These are phyloP conservation scores for Sugiyamaella lignohabitans DNA, from an alignment of 805 yeast species.

Conservation along the genomic window DNA sequence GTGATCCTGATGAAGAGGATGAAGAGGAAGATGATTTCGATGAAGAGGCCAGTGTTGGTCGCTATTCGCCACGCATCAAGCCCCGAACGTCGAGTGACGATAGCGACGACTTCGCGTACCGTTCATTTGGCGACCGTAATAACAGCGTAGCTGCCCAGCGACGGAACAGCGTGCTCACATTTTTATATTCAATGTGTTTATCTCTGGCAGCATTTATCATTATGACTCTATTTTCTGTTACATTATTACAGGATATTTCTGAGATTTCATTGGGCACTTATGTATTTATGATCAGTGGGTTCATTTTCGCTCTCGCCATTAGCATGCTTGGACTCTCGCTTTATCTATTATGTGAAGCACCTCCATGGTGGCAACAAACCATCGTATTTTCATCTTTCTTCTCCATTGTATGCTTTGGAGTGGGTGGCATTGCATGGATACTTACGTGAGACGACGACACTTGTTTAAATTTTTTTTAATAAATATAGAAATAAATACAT, in stretches of 20 bases:
- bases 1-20: slow-evolving; percentile 18
- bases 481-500: neutral
- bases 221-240: slow-evolving; percentile 40
- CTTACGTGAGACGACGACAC: slow-evolving; percentile 9
- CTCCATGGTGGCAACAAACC: slow-evolving; percentile 38
- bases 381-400: slow-evolving; percentile 40
- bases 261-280: slow-evolving; percentile 25
- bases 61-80: slow-evolving; percentile 8
- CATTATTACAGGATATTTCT: slow-evolving; percentile 30
- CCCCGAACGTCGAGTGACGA: neutral
- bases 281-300: slow-evolving; percentile 36
- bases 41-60: neutral
- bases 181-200: slow-evolving; percentile 39
- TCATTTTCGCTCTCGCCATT: slow-evolving; percentile 38
- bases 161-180: slow-evolving; percentile 40
- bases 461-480: neutral
- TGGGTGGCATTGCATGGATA: slow-evolving; percentile 39
- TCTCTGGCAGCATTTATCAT: slow-evolving; percentile 38
- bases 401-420: slow-evolving; percentile 37
- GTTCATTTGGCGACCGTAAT: slow-evolving; percentile 10
- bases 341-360: slow-evolving; percentile 35
- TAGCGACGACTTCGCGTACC: slow-evolving; percentile 18
- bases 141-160: slow-evolving; percentile 7
- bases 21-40: slow-evolving; percentile 6
- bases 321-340: slow-evolving; percentile 41